These are phyloP conservation scores for Cruciata laevipes DNA, from an alignment of 257 asterid genomes.

Conservation along the genomic window DNA sequence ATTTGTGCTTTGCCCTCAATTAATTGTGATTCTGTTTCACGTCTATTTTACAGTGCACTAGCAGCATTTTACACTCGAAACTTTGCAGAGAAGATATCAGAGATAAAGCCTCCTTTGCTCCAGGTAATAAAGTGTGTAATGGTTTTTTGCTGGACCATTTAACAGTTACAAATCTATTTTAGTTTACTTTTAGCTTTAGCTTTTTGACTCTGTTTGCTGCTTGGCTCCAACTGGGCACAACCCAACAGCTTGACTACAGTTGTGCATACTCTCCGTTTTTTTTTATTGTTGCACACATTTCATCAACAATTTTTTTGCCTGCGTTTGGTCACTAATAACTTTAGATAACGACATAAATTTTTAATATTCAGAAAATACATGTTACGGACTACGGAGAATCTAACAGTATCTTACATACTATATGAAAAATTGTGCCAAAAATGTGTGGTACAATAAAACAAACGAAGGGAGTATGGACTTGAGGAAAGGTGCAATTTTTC, in stretches of 20 bases:
- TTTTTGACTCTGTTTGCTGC: neutral
- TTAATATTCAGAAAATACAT: too few relatives aligned
- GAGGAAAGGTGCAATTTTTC: neutral
- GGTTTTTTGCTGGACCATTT: constrained; percentile 13
- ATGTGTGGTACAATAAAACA: too few relatives aligned
- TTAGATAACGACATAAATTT: too few relatives aligned
- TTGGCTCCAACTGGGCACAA: neutral
- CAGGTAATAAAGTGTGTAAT: constrained; percentile 51
- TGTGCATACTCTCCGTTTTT: neutral
- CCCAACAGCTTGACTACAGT: neutral
- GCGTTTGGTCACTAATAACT: too few relatives aligned
- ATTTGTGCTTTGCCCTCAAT: constrained; percentile 10
- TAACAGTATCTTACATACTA: too few relatives aligned
- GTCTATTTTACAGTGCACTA: constrained; percentile 61
- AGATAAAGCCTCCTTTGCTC: constrained; percentile 75
- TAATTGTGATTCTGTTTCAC: constrained; percentile 17
- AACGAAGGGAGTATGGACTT: neutral
- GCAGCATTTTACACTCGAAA: constrained; percentile 91
- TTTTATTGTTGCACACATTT: too few relatives aligned
- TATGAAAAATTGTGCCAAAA: too few relatives aligned
- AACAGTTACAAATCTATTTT: neutral
- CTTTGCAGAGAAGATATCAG: constrained; percentile 64
- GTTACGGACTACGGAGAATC: too few relatives aligned
- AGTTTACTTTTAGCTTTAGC: neutral
- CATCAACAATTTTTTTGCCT: too few relatives aligned